A percentile compares a stretch with the other conserved stretches of the same genome.
These are phyloP conservation scores for Diaporthe eres DNA, from an alignment of 2,329 filamentous ascomycete genomes.

Conservation along the genomic window DNA sequence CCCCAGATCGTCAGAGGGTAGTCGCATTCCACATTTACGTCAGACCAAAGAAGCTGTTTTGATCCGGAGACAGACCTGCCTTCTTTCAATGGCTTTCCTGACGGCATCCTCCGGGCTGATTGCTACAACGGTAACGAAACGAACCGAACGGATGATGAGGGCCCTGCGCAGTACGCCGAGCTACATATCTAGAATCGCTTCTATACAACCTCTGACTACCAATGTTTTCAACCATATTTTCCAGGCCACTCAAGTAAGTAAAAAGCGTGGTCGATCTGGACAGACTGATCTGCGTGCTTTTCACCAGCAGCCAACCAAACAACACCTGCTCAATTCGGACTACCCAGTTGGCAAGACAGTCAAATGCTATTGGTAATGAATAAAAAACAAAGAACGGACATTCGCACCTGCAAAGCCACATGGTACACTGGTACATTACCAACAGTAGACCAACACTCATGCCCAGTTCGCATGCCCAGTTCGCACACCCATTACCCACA, in stretches of 20 bases:
- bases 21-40: constrained; percentile 31
- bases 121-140: too few relatives aligned
- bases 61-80: neutral
- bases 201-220: too few relatives aligned
- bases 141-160: too few relatives aligned
- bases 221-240: neutral
- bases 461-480: too few relatives aligned
- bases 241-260: neutral
- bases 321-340: neutral
- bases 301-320: neutral
- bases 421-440: too few relatives aligned
- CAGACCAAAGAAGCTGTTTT: neutral
- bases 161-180: neutral
- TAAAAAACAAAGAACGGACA: neutral
- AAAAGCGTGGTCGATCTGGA: neutral
- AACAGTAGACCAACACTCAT: too few relatives aligned
- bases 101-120: neutral
- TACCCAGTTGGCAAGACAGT: neutral
- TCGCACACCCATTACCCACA: too few relatives aligned
- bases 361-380: too few relatives aligned
- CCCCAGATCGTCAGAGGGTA: constrained; percentile 9
- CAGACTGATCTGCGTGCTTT: neutral
- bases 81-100: neutral
- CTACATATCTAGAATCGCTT: neutral
- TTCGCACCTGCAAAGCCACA: too few relatives aligned